Evolutionary conservation across 495 filamentous ascomycete genomes (phyloP).

Genomic region (Penicillium mononematosum): DNA sequence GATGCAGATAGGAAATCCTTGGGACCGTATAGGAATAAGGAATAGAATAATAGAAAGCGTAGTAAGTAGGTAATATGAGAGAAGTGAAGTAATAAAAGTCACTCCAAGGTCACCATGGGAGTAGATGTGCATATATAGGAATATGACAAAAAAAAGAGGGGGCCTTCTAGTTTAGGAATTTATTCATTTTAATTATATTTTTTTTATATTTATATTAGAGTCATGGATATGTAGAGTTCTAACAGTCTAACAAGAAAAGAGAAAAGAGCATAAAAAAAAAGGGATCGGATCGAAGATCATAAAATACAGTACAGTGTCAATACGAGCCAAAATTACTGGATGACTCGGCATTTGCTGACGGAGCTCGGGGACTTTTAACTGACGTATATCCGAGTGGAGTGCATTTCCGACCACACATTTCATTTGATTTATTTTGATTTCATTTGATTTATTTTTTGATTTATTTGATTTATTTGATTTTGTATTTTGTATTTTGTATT

Average conservation of each 20-base stretch:
- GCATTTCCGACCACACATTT: slow-evolving; percentile 18
- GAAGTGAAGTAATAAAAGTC: neutral
- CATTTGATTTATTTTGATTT: neutral
- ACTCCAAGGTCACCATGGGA: neutral
- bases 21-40: neutral
- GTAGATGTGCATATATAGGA: slow-evolving; percentile 5
- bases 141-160: neutral
- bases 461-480: no score
- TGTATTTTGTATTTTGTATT: no score
- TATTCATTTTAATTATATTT: slow-evolving; percentile 3
- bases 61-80: no score
- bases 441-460: no score
- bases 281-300: slow-evolving; percentile 27
- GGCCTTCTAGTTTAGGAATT: neutral
- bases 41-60: slow-evolving; percentile 4
- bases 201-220: slow-evolving; percentile 2
- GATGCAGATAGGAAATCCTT: slow-evolving; percentile 1
- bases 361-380: slow-evolving; percentile 28
- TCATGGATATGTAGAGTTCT: neutral
- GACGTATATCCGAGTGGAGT: slow-evolving; percentile 29
- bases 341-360: slow-evolving; percentile 30
- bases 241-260: neutral
- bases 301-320: neutral
- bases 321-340: slow-evolving; percentile 9
- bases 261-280: neutral